phyloP scores from a whole-genome alignment of 2,329 filamentous ascomycete genomes.

The Camptophora hylomeconis region DNA sequence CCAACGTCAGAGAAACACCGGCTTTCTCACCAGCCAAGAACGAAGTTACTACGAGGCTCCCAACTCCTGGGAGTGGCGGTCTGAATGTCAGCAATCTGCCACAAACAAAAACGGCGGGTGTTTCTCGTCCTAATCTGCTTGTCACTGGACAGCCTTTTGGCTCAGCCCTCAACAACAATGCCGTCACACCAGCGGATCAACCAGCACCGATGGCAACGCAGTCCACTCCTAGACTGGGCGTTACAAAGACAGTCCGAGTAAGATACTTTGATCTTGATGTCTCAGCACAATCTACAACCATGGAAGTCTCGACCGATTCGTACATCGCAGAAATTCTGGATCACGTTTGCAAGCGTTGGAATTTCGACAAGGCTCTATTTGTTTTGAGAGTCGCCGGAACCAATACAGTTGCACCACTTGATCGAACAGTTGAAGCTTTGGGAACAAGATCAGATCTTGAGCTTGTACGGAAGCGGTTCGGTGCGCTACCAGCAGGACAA shows the following conservation, averaged over 20 bases:
- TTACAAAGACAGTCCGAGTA: conserved; percentile 44
- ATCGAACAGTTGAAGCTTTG: conserved; percentile 52
- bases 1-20: conserved; percentile 46
- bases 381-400: conserved; percentile 50
- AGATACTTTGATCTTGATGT: conserved; percentile 49
- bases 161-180: conserved; percentile 32
- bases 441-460: conserved; percentile 48
- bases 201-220: conserved; percentile 30
- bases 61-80: conserved; percentile 5
- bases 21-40: conserved; percentile 29
- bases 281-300: conserved; percentile 37
- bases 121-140: conserved; percentile 27
- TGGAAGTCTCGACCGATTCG: conserved; percentile 49
- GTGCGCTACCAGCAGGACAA: conserved; percentile 42
- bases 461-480: conserved; percentile 48
- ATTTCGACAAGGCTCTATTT: conserved; percentile 51
- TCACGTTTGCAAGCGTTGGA: conserved; percentile 47
- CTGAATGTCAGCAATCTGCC: conserved; percentile 7
- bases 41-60: conserved; percentile 12
- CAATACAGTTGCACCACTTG: conserved; percentile 49
- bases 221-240: conserved; percentile 42
- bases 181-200: conserved; percentile 32
- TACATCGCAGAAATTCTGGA: conserved; percentile 57
- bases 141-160: conserved; percentile 29
- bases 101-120: conserved; percentile 14